Conservation (phyloP, 805 yeast species). For the Yarrowia hollandica region DNA sequence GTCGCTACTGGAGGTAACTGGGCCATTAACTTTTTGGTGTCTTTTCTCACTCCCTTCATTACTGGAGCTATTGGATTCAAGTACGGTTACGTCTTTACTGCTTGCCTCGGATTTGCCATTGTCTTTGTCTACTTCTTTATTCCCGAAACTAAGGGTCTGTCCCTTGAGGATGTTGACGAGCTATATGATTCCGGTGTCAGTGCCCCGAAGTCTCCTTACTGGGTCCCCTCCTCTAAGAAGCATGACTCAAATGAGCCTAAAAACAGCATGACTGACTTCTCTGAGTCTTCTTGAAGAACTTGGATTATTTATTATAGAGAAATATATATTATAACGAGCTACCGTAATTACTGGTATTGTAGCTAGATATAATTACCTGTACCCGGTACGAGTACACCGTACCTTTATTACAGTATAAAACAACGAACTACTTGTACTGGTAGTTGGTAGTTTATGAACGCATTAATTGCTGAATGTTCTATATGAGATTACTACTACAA, state of each 20-base stretch:
- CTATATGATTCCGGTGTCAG: constrained; percentile 42
- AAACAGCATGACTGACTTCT: not conserved
- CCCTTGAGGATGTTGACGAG: constrained; percentile 79
- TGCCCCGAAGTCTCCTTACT: constrained; percentile 45
- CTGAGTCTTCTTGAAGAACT: constrained; percentile 12
- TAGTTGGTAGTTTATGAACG: too few species aligned
- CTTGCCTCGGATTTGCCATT: constrained; percentile 58
- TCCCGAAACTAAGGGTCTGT: constrained; percentile 77
- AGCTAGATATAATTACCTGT: too few species aligned
- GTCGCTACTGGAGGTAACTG: constrained; percentile 50
- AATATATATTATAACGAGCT: not conserved
- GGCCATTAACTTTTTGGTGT: constrained; percentile 53
- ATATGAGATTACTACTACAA: too few species aligned
- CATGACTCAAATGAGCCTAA: constrained; percentile 1
- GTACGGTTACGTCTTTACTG: constrained; percentile 64
- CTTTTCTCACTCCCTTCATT: constrained; percentile 70
- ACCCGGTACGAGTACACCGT: too few species aligned
- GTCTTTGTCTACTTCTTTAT: constrained; percentile 72
- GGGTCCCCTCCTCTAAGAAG: constrained; percentile 46
- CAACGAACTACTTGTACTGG: too few species aligned
- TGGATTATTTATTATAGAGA: not conserved
- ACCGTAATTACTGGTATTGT: too few species aligned
- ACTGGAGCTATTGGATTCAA: constrained; percentile 61
- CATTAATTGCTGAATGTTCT: too few species aligned
- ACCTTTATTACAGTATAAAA: too few species aligned